Base-by-base conservation (phyloP, 2,329 filamentous ascomycete genomes). In the Phoma sp. region DNA sequence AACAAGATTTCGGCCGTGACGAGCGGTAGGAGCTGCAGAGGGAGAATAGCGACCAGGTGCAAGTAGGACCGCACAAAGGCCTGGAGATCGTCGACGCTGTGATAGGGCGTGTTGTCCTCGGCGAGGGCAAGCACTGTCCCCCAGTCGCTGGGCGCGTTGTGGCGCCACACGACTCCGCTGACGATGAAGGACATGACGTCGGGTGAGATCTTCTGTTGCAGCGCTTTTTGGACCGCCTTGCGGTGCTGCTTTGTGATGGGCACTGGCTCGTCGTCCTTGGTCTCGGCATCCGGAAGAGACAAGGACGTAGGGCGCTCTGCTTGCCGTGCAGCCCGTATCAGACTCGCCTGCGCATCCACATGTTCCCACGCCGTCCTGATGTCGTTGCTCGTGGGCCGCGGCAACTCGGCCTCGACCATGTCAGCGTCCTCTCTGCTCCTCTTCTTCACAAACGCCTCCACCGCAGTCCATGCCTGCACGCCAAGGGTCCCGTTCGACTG, bases 181-280 rank as follows among this genome's bases (percentile, higher is more conserved):
- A 81, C 69, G 21, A 77, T 73, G 50, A 78, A 80, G 26, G 63
- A 68, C 57, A 81, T 71, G 14, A 76, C 66, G 47, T 80, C 77
- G 5, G 74, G 70, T 1, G 65, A 60, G 15, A 73, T 65, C 5
- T 61, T 61, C 5, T 62, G 58, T 28, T 66, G 61, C 5, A 74
- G 55, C 5, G 72, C 73, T 26, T 67, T 69, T 2, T 66, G 60
- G 2, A 73, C 7, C 1, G 72, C 72, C 39, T 67, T 72, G 17
- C 62, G 67, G 25, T 73, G 70, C 33, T 68, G 65, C 40, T 73
- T 74, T 5, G 69, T 73, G 7, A 62, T 53, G n/a, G 59, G 43
- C n/a, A 62, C 60, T 2, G 36, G 36, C 28, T 29, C 40, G 7
- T 34, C 34, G 5, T 14, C 38, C 4, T 38, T 12, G 2, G 32